Evolutionary conservation across 139 green algal genomes (phyloP).

Genomic region (Micromonas pusilla): DNA sequence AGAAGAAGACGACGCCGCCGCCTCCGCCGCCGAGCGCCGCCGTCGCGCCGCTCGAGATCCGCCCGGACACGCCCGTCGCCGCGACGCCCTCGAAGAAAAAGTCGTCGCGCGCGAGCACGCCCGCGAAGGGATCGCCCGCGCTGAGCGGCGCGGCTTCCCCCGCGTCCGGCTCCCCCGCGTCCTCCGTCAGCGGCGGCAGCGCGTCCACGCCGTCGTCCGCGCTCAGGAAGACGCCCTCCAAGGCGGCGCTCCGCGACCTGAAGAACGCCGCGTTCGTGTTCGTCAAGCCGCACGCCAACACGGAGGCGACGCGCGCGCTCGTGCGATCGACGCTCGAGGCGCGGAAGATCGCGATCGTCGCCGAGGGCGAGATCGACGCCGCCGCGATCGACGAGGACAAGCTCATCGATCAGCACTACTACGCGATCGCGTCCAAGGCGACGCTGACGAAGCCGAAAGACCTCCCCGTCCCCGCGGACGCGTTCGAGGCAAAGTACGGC

Average conservation of each 20-base stretch:
- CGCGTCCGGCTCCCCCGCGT: no score
- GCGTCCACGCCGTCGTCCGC: no score
- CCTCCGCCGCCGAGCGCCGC: no score
- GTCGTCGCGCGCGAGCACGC: no score
- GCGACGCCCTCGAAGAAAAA: no score
- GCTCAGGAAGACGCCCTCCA: not conserved
- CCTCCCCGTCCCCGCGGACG: conserved; percentile 22
- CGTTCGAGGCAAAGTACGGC: conserved; percentile 30
- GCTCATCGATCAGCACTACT: conserved; percentile 36
- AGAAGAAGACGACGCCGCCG: no score
- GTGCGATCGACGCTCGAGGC: not conserved
- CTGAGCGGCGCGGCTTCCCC: no score
- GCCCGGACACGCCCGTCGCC: no score
- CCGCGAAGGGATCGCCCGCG: no score
- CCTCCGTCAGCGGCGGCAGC: not conserved
- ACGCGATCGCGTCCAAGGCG: conserved; percentile 35
- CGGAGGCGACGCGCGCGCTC: not conserved
- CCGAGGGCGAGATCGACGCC: conserved; percentile 13
- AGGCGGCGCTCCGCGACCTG: not conserved
- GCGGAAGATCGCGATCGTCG: not conserved
- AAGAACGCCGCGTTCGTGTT: conserved; percentile 34
- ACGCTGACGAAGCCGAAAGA: conserved; percentile 22
- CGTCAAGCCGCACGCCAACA: conserved; percentile 34
- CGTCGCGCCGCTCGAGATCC: no score
- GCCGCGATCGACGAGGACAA: conserved; percentile 16